Evolutionary conservation across 2,329 filamentous ascomycete genomes (phyloP).

Genomic region (Fusarium agapanthi): DNA sequence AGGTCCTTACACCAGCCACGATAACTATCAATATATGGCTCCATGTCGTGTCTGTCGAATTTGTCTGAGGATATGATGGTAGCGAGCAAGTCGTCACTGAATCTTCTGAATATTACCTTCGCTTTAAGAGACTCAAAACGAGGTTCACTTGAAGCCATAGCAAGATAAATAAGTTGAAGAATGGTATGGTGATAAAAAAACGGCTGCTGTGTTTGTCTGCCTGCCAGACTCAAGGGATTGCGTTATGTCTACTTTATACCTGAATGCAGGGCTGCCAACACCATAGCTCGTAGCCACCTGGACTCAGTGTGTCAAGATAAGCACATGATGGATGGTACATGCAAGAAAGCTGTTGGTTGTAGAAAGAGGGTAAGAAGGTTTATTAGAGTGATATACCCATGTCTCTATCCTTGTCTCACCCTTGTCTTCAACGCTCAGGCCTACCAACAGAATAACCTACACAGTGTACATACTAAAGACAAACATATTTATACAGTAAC

Average conservation of each 20-base stretch:
- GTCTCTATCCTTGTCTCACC: neutral
- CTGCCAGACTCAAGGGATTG: neutral
- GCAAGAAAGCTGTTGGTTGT: neutral
- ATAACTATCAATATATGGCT: neutral
- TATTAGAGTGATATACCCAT: neutral
- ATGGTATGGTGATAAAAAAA: neutral
- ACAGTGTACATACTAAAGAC: neutral
- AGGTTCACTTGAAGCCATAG: neutral
- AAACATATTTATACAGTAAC: neutral
- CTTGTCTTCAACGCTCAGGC: neutral
- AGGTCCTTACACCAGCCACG: neutral
- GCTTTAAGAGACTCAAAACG: neutral
- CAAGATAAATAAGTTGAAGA: neutral
- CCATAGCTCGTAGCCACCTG: neutral
- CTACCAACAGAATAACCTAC: neutral
- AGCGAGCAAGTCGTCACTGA: neutral
- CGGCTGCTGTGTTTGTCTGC: neutral
- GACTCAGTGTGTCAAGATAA: neutral
- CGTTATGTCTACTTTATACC: neutral
- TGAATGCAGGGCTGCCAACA: neutral
- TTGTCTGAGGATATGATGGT: neutral
- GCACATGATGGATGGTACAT: neutral
- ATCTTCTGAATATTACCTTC: neutral
- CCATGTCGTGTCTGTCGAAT: neutral
- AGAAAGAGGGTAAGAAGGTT: neutral